Conservation (phyloP, 73 alveolate genomes). For the Durusdinium trenchii region DNA sequence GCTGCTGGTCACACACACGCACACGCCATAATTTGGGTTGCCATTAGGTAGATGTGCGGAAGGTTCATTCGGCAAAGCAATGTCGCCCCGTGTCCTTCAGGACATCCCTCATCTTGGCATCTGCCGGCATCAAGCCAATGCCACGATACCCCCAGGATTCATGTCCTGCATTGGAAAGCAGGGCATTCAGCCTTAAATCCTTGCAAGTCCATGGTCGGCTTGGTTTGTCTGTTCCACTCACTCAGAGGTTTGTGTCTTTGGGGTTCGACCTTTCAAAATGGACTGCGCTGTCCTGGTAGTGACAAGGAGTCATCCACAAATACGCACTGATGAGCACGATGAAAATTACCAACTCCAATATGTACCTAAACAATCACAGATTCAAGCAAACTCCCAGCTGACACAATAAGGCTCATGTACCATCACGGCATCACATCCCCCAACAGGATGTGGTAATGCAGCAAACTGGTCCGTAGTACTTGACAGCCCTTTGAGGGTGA, state of each 20-base stretch:
- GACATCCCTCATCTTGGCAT: constrained; percentile 80
- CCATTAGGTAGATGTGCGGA: too few relatives aligned
- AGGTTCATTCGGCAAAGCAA: too few relatives aligned
- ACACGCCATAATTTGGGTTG: too few relatives aligned
- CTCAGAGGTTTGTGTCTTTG: background rate
- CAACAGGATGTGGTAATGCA: background rate
- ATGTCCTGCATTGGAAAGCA: constrained; percentile 3
- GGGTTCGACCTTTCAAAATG: background rate
- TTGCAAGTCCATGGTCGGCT: too few relatives aligned
- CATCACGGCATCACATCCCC: background rate
- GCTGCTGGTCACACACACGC: too few relatives aligned
- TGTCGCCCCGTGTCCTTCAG: constrained; percentile 50
- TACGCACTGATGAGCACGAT: constrained; percentile 80
- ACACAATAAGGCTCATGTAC: too few relatives aligned
- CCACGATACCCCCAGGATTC: constrained; percentile 77
- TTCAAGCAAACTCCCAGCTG: background rate
- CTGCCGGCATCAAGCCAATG: constrained; percentile 71
- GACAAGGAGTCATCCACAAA: constrained; percentile 66
- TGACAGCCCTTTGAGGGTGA: background rate
- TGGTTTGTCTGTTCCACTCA: too few relatives aligned
- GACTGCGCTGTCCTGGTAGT: constrained; percentile 10
- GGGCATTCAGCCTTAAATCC: background rate
- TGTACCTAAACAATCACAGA: constrained; percentile 18
- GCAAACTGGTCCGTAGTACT: background rate
- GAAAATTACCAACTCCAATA: constrained; percentile 85